phyloP scores from a whole-genome alignment of 2,329 filamentous ascomycete genomes.

The Sporothrix globosa region DNA sequence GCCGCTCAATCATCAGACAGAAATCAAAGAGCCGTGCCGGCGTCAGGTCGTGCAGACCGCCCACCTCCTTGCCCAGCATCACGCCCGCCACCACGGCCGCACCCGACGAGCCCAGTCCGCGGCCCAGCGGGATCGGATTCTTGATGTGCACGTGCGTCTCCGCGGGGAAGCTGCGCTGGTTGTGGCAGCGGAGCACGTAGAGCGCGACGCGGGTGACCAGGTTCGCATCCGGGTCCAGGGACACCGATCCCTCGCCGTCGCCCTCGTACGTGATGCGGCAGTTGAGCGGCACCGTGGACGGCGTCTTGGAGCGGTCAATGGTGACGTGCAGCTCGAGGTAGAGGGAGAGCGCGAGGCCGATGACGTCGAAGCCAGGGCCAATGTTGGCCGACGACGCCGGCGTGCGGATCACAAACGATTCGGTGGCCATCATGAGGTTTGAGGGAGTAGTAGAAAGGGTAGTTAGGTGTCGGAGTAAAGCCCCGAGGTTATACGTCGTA shows the following conservation, averaged over 20 bases:
- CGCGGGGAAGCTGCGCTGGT: slow-evolving; percentile 77
- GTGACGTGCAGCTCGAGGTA: slow-evolving; percentile 89
- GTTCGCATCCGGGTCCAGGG: slow-evolving; percentile 82
- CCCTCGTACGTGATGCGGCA: slow-evolving; percentile 92
- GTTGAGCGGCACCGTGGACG: slow-evolving; percentile 70
- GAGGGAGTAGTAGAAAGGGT: background rate
- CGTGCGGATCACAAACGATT: slow-evolving; percentile 73
- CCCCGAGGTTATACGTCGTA: background rate
- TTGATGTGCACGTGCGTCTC: slow-evolving; percentile 92
- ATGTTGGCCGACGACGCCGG: slow-evolving; percentile 98
- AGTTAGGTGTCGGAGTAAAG: background rate
- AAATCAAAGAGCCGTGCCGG: slow-evolving; percentile 89
- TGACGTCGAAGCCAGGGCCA: slow-evolving; percentile 95
- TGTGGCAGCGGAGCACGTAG: slow-evolving; percentile 92
- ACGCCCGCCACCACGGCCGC: slow-evolving; percentile 95
- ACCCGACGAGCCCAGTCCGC: slow-evolving; percentile 92
- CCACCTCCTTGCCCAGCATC: slow-evolving; percentile 87
- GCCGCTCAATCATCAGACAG: slow-evolving; percentile 94
- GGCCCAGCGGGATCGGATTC: slow-evolving; percentile 91
- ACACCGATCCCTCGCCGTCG: slow-evolving; percentile 71
- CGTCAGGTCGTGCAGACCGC: slow-evolving; percentile 71
- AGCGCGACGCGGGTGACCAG: slow-evolving; percentile 92
- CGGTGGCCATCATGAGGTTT: slow-evolving; percentile 39
- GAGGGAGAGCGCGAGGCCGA: slow-evolving; percentile 89
- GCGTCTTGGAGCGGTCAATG: slow-evolving; percentile 61